Evolutionary conservation across 1,284 basidiomycete genomes (phyloP).

Genomic region (Leccinum fuscescens): DNA sequence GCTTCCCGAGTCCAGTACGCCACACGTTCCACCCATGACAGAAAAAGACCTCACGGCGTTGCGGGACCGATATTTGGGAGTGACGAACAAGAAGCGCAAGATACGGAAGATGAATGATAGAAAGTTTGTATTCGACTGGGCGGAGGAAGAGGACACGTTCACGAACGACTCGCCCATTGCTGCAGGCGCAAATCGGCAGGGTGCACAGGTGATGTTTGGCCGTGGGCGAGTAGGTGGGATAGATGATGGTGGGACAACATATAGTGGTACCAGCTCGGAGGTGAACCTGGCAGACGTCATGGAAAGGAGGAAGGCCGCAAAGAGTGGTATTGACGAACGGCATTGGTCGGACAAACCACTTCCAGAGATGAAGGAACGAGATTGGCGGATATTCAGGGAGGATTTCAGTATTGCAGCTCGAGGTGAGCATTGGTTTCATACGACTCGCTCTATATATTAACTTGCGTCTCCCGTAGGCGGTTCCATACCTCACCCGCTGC

Average conservation of each 20-base stretch:
- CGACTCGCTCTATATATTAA: not conserved
- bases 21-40: conserved; percentile 70
- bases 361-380: conserved; percentile 93
- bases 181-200: conserved; percentile 66
- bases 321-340: conserved; percentile 82
- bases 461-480: conserved; percentile 58
- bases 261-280: conserved; percentile 34
- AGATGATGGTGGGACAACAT: conserved; percentile 60
- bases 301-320: conserved; percentile 79
- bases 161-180: conserved; percentile 63
- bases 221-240: conserved; percentile 81
- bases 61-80: conserved; percentile 87
- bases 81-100: conserved; percentile 89
- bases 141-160: conserved; percentile 88
- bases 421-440: conserved; percentile 45
- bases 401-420: conserved; percentile 95
- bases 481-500: conserved; percentile 87
- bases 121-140: conserved; percentile 99
- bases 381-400: conserved; percentile 99
- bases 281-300: conserved; percentile 72
- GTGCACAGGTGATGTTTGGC: conserved; percentile 85
- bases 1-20: conserved; percentile 36
- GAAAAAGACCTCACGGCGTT: conserved; percentile 75
- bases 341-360: conserved; percentile 98
- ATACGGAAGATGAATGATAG: conserved; percentile 92